Percentiles rank a stretch among this genome's conserved stretches.
Evolutionary conservation across 163 green algal genomes (phyloP).

Genomic region (Chlamydomonas reinhardtii): DNA sequence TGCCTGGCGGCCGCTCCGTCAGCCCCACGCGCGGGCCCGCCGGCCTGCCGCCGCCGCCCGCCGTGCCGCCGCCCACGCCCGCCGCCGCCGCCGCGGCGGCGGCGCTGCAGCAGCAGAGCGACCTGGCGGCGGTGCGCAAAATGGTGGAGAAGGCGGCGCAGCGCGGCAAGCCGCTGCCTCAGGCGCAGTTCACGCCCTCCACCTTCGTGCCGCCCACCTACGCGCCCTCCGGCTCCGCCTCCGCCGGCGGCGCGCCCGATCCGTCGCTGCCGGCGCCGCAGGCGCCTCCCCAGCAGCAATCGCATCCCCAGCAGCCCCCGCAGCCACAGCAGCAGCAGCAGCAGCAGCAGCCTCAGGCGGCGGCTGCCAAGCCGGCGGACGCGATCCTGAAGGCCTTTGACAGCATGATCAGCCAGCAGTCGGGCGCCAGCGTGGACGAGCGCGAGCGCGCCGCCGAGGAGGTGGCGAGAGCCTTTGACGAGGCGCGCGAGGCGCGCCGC

Average conservation of each 20-base stretch:
- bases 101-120: conserved; percentile 36
- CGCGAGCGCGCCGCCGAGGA: background rate
- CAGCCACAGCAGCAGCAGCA: background rate
- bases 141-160: conserved; percentile 48
- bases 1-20: background rate
- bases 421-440: background rate
- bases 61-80: conserved; percentile 17
- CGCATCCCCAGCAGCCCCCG: background rate
- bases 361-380: background rate
- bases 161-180: background rate
- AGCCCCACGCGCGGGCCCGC: conserved; percentile 9
- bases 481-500: conserved; percentile 9
- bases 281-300: background rate
- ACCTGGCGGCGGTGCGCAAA: conserved; percentile 23
- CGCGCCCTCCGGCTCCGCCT: background rate
- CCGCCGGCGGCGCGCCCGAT: background rate
- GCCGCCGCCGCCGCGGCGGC: conserved; percentile 11
- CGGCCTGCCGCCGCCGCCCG: conserved; percentile 15
- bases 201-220: conserved; percentile 18
- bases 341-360: background rate
- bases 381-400: background rate
- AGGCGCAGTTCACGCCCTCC: conserved; percentile 9
- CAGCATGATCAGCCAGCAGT: background rate
- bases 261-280: background rate
- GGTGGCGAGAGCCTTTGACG: conserved; percentile 20